phyloP scores from a whole-genome alignment of 306 rosid species.

The Sicyos baderoa region DNA sequence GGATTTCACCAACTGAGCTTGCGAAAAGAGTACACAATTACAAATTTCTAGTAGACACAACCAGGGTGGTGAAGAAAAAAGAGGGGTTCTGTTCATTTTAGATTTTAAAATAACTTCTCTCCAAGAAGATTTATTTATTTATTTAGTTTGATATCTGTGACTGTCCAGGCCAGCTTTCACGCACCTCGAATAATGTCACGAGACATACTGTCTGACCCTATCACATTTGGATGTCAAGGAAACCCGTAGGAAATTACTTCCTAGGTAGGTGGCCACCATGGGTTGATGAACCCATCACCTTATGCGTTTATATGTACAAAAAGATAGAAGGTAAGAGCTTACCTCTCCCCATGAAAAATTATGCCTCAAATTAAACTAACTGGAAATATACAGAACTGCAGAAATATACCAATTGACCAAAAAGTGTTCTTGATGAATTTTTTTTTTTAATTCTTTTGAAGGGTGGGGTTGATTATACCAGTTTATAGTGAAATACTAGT shows the following conservation, averaged over 20 bases:
- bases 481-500: neutral
- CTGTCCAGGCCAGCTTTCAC: too few relatives aligned
- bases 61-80: neutral
- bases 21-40: neutral
- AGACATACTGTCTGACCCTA: too few relatives aligned
- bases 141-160: too few relatives aligned
- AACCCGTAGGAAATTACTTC: too few relatives aligned
- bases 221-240: too few relatives aligned
- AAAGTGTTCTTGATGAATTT: neutral
- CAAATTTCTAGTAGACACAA: neutral
- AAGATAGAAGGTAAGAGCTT: neutral
- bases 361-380: neutral
- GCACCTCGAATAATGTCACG: too few relatives aligned
- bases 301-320: too few relatives aligned
- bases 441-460: neutral
- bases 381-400: neutral
- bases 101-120: too few relatives aligned
- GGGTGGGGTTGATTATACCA: neutral
- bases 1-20: neutral
- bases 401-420: neutral
- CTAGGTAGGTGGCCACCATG: too few relatives aligned
- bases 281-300: too few relatives aligned
- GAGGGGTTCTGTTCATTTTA: neutral
- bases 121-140: too few relatives aligned
- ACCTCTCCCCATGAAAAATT: neutral